Evolutionary conservation across 371 early-diverging fungal species (phyloP).

Genomic region (Blastocladiella emersonii): DNA sequence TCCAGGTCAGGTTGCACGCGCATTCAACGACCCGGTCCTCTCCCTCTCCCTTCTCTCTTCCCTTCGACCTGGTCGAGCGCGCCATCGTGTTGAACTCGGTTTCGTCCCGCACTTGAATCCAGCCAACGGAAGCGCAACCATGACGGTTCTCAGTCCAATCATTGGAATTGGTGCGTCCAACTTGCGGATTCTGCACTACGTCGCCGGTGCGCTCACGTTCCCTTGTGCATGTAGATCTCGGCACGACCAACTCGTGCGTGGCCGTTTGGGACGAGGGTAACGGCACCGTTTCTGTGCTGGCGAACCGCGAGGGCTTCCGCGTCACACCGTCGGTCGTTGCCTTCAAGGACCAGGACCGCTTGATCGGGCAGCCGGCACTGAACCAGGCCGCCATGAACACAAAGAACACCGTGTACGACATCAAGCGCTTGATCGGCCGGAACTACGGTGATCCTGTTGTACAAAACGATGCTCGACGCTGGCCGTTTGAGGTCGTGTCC

Average conservation of each 20-base stretch:
- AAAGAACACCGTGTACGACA: slow-evolving; percentile 49
- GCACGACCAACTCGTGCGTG: slow-evolving; percentile 99
- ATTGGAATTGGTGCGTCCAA: too few species aligned
- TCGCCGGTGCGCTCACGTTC: too few species aligned
- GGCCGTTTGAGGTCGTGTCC: slow-evolving; percentile 76
- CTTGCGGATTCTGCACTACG: too few species aligned
- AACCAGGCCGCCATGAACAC: slow-evolving; percentile 42
- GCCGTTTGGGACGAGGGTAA: slow-evolving; percentile 76
- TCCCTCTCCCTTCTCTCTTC: too few species aligned
- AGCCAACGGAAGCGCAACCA: too few species aligned
- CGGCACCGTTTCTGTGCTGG: slow-evolving; percentile 53
- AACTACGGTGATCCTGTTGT: slow-evolving; percentile 77
- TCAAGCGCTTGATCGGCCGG: slow-evolving; percentile 83
- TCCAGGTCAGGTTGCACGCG: too few species aligned
- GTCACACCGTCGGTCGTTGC: slow-evolving; percentile 57
- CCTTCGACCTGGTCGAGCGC: too few species aligned
- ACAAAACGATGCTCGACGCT: slow-evolving; percentile 85
- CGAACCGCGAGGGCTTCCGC: slow-evolving; percentile 75
- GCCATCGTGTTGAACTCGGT: too few species aligned
- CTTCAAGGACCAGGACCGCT: slow-evolving; percentile 44
- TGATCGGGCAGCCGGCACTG: slow-evolving; percentile 51
- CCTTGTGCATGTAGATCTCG: slow-evolving; percentile 77
- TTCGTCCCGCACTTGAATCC: too few species aligned
- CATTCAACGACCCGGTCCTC: too few species aligned
- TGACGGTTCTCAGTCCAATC: too few species aligned